Percentiles rank a stretch among this genome's conserved stretches.
phyloP scores from a whole-genome alignment of 371 early-diverging fungal species.

The Lichtheimia ornata region DNA sequence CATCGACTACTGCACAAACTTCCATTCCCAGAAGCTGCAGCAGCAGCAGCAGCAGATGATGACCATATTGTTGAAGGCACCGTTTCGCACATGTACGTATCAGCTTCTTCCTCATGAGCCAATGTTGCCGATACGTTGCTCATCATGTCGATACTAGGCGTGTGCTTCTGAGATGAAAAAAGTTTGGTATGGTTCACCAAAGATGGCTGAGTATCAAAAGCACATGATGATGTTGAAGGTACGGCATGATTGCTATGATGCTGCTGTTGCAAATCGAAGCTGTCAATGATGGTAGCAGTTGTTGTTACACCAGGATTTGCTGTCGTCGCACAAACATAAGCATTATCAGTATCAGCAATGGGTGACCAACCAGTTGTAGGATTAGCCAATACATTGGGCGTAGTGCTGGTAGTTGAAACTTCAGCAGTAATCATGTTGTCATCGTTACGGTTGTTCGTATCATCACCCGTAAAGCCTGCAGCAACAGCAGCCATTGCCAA shows the following conservation, averaged over 20 bases:
- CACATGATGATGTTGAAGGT: neutral
- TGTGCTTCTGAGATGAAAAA: conserved; percentile 10
- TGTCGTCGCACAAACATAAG: neutral
- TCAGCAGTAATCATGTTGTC: conserved; percentile 3
- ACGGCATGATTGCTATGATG: neutral
- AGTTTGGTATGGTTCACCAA: no score
- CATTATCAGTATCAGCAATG: neutral
- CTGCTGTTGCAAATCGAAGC: conserved; percentile 1
- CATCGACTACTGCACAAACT: conserved; percentile 20
- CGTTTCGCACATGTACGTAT: no score
- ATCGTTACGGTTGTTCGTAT: conserved; percentile 3
- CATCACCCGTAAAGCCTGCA: conserved; percentile 21
- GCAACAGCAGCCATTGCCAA: conserved; percentile 42
- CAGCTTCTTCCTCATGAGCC: no score
- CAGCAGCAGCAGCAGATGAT: conserved; percentile 1
- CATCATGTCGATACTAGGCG: neutral
- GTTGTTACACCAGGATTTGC: neutral
- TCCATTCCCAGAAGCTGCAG: conserved; percentile 1
- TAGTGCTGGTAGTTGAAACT: neutral
- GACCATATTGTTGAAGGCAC: no score
- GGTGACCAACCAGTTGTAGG: no score
- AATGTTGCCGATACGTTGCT: no score
- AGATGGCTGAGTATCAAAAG: no score
- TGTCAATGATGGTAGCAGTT: conserved; percentile 3
- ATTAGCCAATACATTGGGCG: no score